phyloP scores from a whole-genome alignment of 495 filamentous ascomycete genomes.

The Aspergillus campestris region DNA sequence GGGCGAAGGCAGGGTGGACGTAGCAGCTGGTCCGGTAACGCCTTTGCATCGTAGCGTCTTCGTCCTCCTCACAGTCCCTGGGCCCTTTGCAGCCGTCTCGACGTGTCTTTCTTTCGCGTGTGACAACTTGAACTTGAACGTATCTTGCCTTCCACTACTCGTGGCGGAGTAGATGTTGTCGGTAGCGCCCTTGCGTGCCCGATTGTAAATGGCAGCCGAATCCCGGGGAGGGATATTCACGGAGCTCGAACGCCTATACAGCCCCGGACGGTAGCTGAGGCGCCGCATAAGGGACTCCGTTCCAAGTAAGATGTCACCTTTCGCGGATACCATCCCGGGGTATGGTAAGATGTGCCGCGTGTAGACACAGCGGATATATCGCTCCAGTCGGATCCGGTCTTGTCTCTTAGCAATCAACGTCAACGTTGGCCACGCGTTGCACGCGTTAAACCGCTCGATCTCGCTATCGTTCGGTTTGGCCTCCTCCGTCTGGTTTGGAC shows the following conservation, averaged over 20 bases:
- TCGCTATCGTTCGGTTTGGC: slow-evolving; percentile 16
- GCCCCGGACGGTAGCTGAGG: slow-evolving; percentile 45
- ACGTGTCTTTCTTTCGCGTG: too few relatives aligned
- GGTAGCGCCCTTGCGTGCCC: too few relatives aligned
- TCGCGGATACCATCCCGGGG: slow-evolving; percentile 68
- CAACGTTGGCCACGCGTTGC: slow-evolving; percentile 10
- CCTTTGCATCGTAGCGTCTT: slow-evolving; percentile 6
- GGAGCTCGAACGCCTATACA: slow-evolving; percentile 27
- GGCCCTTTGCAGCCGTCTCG: too few relatives aligned
- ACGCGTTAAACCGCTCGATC: slow-evolving; percentile 24
- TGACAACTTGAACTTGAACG: too few relatives aligned
- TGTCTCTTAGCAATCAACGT: slow-evolving; percentile 54
- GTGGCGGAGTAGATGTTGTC: too few relatives aligned
- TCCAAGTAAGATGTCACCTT: slow-evolving; percentile 49
- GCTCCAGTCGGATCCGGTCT: slow-evolving; percentile 72
- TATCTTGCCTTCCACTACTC: too few relatives aligned
- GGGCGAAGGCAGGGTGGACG: not conserved
- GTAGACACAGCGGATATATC: slow-evolving; percentile 69
- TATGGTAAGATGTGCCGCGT: slow-evolving; percentile 74
- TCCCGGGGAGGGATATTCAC: slow-evolving; percentile 3
- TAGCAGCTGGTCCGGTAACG: not conserved
- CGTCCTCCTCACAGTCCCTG: too few relatives aligned
- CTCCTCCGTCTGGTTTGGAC: slow-evolving; percentile 47
- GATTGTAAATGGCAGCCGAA: too few relatives aligned
- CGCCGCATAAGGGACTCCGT: slow-evolving; percentile 75